phyloP scores from a whole-genome alignment of 805 yeast species.

The Grigorovia jiainica region DNA sequence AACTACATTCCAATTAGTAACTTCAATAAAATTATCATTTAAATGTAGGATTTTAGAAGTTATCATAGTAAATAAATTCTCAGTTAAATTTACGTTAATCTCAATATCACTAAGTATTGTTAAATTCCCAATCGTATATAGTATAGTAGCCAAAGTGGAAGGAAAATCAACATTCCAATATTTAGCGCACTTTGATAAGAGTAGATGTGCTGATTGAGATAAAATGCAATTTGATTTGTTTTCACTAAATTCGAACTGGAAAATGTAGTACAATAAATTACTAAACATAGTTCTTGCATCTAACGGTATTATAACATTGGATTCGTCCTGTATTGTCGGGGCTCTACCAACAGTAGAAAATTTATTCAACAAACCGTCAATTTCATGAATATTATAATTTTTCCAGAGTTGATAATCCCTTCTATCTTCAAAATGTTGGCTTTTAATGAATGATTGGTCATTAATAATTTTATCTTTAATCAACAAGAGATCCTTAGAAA shows the following conservation, averaged over 20 bases:
- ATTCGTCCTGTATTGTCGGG: neutral
- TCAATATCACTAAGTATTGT: constrained; percentile 27
- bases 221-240: constrained; percentile 14
- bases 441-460: constrained; percentile 24
- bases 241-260: constrained; percentile 30
- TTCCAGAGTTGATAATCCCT: constrained; percentile 36
- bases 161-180: constrained; percentile 49
- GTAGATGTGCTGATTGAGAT: constrained; percentile 36
- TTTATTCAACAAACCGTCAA: constrained; percentile 24
- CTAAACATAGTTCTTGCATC: constrained; percentile 34
- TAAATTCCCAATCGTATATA: constrained; percentile 42
- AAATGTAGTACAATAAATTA: constrained; percentile 34
- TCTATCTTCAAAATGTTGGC: constrained; percentile 30
- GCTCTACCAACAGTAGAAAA: constrained; percentile 6
- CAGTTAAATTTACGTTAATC: constrained; percentile 24
- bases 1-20: constrained; percentile 31
- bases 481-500: constrained; percentile 11
- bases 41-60: constrained; percentile 14
- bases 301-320: constrained; percentile 30
- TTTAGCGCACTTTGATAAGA: constrained; percentile 37
- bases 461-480: constrained; percentile 10
- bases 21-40: constrained; percentile 16
- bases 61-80: constrained; percentile 29
- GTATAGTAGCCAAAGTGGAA: constrained; percentile 39
- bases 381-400: constrained; percentile 27